These are phyloP conservation scores for Crucihimalaya himalaica DNA, from an alignment of 345 rosid genomes.

Conservation along the genomic window DNA sequence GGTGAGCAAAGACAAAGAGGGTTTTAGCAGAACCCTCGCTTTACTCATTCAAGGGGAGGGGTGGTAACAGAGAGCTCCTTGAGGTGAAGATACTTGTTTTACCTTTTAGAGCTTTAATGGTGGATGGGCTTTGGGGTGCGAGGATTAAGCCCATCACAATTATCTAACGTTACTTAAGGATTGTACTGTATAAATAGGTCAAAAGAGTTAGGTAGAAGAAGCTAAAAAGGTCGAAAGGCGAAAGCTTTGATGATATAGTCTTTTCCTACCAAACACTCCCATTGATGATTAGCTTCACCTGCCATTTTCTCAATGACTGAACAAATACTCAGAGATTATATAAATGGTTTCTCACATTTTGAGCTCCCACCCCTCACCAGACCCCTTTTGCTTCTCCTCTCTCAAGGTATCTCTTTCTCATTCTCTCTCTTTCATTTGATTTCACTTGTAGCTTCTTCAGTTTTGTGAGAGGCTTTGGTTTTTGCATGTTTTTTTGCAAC, in stretches of 20 bases:
- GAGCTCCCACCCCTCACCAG: conserved; percentile 18
- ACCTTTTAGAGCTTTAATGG: conserved; percentile 18
- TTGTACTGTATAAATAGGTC: neutral
- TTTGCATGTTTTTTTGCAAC: neutral
- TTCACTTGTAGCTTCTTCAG: conserved; percentile 17
- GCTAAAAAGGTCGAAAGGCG: neutral
- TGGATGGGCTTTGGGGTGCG: conserved; percentile 21
- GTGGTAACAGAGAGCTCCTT: neutral
- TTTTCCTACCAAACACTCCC: conserved; percentile 27
- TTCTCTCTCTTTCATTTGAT: neutral
- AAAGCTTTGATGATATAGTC: neutral
- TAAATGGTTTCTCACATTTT: neutral
- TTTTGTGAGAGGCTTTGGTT: conserved; percentile 1
- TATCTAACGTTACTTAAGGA: neutral
- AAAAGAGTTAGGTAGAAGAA: conserved; percentile 22
- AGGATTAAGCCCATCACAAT: neutral
- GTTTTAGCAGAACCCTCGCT: conserved; percentile 55
- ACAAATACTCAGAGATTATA: neutral
- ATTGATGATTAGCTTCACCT: conserved; percentile 35
- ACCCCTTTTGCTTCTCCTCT: conserved; percentile 19
- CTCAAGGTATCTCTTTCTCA: conserved; percentile 17
- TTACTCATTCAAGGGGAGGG: conserved; percentile 55
- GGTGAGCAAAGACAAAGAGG: conserved; percentile 21
- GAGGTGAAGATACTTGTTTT: neutral
- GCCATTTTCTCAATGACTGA: conserved; percentile 11